phyloP scores from a whole-genome alignment of 257 asterid genomes.

The Sherardia arvensis region DNA sequence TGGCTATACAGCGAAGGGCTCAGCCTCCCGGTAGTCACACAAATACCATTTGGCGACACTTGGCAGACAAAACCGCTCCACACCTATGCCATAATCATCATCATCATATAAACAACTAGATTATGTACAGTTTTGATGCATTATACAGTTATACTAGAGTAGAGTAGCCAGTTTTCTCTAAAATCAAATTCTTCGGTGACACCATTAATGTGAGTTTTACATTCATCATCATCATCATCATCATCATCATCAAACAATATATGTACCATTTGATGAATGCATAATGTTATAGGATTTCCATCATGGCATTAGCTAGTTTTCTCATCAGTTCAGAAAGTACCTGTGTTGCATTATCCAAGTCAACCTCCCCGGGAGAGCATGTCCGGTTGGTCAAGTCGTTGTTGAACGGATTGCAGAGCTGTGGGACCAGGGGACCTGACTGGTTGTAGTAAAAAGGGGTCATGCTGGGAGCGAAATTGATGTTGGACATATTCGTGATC shows the following conservation, averaged over 20 bases:
- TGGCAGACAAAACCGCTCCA: slow-evolving; percentile 63
- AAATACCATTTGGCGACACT: slow-evolving; percentile 46
- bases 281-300: background rate
- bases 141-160: background rate
- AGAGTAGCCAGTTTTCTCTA: too few relatives aligned
- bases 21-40: slow-evolving; percentile 65
- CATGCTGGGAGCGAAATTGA: slow-evolving; percentile 64
- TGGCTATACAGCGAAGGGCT: slow-evolving; percentile 55
- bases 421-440: slow-evolving; percentile 78
- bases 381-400: slow-evolving; percentile 52
- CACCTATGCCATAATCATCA: slow-evolving; percentile 32
- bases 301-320: too few relatives aligned
- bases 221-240: background rate
- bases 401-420: slow-evolving; percentile 71
- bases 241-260: background rate
- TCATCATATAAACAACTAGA: too few relatives aligned
- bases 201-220: too few relatives aligned
- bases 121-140: background rate
- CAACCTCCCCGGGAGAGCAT: slow-evolving; percentile 56
- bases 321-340: slow-evolving; percentile 23
- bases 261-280: background rate
- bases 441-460: slow-evolving; percentile 72
- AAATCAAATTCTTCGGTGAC: too few relatives aligned
- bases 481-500: slow-evolving; percentile 72
- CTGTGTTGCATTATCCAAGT: slow-evolving; percentile 71